Evolutionary conservation across 306 rosid genomes (phyloP).

Genomic region (Cicer pinnatifidum): DNA sequence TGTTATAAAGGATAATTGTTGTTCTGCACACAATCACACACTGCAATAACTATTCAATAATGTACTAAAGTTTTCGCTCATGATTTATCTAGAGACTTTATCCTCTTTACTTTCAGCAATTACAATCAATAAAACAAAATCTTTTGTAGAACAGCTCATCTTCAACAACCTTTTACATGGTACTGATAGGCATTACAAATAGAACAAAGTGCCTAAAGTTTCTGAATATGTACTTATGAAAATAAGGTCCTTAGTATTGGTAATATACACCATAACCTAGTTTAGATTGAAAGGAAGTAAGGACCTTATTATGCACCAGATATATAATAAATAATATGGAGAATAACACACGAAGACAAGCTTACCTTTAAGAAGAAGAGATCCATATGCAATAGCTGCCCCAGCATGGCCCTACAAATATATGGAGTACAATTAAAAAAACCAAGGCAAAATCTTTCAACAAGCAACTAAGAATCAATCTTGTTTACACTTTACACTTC

Average conservation of each 20-base stretch:
- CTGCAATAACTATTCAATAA: background rate
- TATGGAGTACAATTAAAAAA: conserved; percentile 22
- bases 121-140: conserved; percentile 14
- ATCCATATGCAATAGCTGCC: conserved; percentile 91
- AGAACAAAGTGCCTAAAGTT: conserved; percentile 8
- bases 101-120: conserved; percentile 21
- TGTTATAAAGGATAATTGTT: conserved; percentile 17
- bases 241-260: conserved; percentile 1
- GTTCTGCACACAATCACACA: background rate
- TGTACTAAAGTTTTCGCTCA: background rate
- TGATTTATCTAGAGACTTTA: background rate
- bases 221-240: background rate
- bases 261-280: conserved; percentile 18
- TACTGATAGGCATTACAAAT: background rate
- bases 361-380: conserved; percentile 91
- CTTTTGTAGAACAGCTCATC: background rate
- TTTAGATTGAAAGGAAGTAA: background rate
- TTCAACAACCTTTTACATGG: conserved; percentile 16
- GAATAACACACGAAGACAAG: conserved; percentile 27
- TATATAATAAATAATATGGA: conserved; percentile 9
- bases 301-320: background rate
- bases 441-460: conserved; percentile 19
- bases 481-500: background rate
- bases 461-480: conserved; percentile 19
- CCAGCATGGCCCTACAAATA: conserved; percentile 82